Conservation (phyloP, 2,329 filamentous ascomycete genomes). For the Epichloe sibirici region DNA sequence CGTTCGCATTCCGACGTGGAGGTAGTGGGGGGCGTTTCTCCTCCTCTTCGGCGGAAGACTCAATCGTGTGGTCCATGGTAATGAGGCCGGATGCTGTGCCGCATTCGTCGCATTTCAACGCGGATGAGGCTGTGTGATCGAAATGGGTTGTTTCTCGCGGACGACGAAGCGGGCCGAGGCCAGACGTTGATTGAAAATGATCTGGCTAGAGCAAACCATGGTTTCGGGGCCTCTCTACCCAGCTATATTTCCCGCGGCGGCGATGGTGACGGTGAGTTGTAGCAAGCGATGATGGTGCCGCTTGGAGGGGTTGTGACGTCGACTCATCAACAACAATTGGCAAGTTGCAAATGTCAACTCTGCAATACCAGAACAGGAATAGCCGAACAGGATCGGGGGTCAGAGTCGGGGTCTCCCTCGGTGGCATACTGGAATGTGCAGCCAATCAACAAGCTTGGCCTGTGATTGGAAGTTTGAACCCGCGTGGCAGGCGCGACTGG, state of each 20-base stretch:
- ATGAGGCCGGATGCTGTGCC: constrained; percentile 5
- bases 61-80: constrained; percentile 18
- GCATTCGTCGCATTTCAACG: constrained; percentile 18
- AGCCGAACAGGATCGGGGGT: neutral
- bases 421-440: neutral
- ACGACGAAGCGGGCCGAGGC: neutral
- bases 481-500: neutral
- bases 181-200: neutral
- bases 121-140: neutral
- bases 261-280: neutral
- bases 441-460: neutral
- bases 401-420: neutral
- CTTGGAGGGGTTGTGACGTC: neutral
- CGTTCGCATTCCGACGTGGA: constrained; percentile 32
- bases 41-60: constrained; percentile 20
- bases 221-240: neutral
- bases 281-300: too few relatives aligned
- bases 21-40: constrained; percentile 43
- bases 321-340: neutral
- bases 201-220: neutral
- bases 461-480: neutral
- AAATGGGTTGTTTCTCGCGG: neutral
- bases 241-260: neutral
- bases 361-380: too few relatives aligned
- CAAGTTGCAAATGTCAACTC: neutral